Conservation (phyloP, 495 filamentous ascomycete genomes). For the Thermochaetoides thermophila region DNA sequence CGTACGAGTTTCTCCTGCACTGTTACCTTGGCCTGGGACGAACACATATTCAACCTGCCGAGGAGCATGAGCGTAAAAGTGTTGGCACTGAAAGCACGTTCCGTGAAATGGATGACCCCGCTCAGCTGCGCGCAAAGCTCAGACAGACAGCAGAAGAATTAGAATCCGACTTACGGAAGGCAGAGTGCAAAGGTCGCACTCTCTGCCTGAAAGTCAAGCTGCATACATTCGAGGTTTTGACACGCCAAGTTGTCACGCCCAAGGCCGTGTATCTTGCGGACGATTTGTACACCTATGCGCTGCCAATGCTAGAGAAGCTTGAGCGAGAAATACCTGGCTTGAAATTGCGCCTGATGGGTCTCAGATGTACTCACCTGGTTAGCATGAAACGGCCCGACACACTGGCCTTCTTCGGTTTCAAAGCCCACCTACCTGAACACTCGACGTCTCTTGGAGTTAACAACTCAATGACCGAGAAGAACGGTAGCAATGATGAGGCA, state of each 20-base stretch:
- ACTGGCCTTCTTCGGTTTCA: slow-evolving; percentile 66
- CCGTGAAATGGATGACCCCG: slow-evolving; percentile 54
- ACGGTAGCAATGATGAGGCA: slow-evolving; percentile 14
- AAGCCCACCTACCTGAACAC: no score
- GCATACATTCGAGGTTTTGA: slow-evolving; percentile 83
- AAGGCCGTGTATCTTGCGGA: slow-evolving; percentile 57
- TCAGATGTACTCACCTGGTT: slow-evolving; percentile 74
- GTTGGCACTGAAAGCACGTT: slow-evolving; percentile 93
- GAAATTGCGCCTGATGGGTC: slow-evolving; percentile 74
- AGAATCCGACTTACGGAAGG: slow-evolving; percentile 68
- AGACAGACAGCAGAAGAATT: slow-evolving; percentile 69
- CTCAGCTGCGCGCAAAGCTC: slow-evolving; percentile 61
- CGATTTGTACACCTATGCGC: slow-evolving; percentile 65
- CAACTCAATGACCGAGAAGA: no score
- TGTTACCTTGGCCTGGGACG: slow-evolving; percentile 78
- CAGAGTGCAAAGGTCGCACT: slow-evolving; percentile 77
- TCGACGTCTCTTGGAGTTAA: no score
- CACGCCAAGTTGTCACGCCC: slow-evolving; percentile 60
- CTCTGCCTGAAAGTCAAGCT: slow-evolving; percentile 86
- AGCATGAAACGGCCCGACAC: slow-evolving; percentile 61
- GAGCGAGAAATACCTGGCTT: slow-evolving; percentile 74
- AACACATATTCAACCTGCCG: slow-evolving; percentile 75
- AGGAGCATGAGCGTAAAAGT: slow-evolving; percentile 83
- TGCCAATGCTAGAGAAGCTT: slow-evolving; percentile 75
- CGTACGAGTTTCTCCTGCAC: slow-evolving; percentile 69